Evolutionary conservation across 371 early-diverging fungal genomes (phyloP).

Genomic region (Blakeslea trispora): DNA sequence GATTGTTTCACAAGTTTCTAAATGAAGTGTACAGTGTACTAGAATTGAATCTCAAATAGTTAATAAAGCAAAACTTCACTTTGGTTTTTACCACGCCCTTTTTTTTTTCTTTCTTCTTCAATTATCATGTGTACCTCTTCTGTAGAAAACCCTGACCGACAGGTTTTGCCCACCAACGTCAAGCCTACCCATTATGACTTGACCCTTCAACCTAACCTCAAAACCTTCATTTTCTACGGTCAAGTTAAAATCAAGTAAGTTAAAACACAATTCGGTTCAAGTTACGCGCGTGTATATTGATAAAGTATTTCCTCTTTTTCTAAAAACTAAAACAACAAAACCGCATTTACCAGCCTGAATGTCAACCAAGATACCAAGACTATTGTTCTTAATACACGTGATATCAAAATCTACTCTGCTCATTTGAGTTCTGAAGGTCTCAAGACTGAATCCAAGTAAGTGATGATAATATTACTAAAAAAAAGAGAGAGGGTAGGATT

Average conservation of each 20-base stretch:
- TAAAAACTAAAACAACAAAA: too few relatives aligned
- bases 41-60: slow-evolving; percentile 1
- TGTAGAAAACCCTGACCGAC: slow-evolving; percentile 37
- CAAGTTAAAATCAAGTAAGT: slow-evolving; percentile 60
- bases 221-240: slow-evolving; percentile 69
- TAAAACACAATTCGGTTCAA: not conserved
- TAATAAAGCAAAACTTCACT: slow-evolving; percentile 1
- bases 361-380: slow-evolving; percentile 63
- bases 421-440: slow-evolving; percentile 49
- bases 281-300: not conserved
- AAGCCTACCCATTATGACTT: slow-evolving; percentile 77
- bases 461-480: not conserved
- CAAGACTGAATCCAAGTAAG: slow-evolving; percentile 61
- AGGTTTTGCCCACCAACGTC: slow-evolving; percentile 74
- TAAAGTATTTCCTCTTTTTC: not conserved
- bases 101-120: slow-evolving; percentile 1
- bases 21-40: not conserved
- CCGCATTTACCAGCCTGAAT: slow-evolving; percentile 36
- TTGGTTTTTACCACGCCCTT: slow-evolving; percentile 8
- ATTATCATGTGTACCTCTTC: slow-evolving; percentile 3
- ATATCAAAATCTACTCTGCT: slow-evolving; percentile 55
- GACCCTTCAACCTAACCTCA: slow-evolving; percentile 65
- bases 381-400: slow-evolving; percentile 66
- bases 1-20: not conserved
- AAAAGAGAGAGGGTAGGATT: not conserved